Evolutionary conservation across 345 rosid species (phyloP), one percentile per base, ranked within the genome.

Genomic region (Corchorus capsularis): DNA sequence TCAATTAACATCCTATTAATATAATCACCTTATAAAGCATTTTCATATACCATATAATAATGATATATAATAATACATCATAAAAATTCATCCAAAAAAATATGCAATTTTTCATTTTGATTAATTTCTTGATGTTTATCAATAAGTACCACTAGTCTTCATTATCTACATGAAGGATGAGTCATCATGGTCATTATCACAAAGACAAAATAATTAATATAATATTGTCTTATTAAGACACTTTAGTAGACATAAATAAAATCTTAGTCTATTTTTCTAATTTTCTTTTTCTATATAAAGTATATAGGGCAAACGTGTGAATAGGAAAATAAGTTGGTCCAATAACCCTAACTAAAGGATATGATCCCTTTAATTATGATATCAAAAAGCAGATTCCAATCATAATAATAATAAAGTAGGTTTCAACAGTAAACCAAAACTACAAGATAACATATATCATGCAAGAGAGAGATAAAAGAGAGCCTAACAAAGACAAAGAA

Each of bases 311-410:
- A 53, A 27, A 37, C 45, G 41, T 16, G 72, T 66, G 76, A 69
- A 59, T 60, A n/a, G 62, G 37, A 74, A 27, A 19, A 43, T 45
- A 11, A 45, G 49, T 15, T 46, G 49, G 34, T 57, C 78, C 49
- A 66, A 72, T 75, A 60, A 53, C 62, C 45, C 63, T 1, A 9
- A 4, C 66, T 54, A 53, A 62, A 47, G 67, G 37, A 35, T 63
- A 63, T 57, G 13, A 27, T 41, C 22, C 75, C 53, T 82, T 72
- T 63, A 6, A 34, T 62, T n/a, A 69, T 76, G 49, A 79, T 54
- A 68, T 17, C 57, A 77, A 47, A 54, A 79, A 77, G 79, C 54
- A 81, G 79, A 81, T 84, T 79, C 84, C 77, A 71, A 65, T 45
- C 9, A 59, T 53, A 59, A 65, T 65, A 63, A 63, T 16, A 20